Base-by-base conservation (phyloP, 768 basidiomycete species). In the Tulasnella sp. region DNA sequence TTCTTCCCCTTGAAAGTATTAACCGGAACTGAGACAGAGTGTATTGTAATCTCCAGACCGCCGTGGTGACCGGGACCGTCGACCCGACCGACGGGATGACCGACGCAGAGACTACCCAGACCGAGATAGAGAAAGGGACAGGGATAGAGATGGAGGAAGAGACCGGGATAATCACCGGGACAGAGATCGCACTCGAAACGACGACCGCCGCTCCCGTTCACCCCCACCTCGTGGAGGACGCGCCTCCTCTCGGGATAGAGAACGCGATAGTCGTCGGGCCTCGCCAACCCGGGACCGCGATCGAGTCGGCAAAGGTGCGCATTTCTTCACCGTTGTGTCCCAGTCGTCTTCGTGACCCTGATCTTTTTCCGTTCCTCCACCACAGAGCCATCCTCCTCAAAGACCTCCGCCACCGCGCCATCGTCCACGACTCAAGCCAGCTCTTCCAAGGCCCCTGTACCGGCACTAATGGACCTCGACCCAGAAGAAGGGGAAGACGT, bases 1-100 rank as follows among this genome's bases (percentile, higher is more conserved):
- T 42, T 14, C 15, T 31, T 31, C 14, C 42, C 40, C 31, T 36
- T 52, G 52, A 72, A 49, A 72, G 17, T 74, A 74, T 74, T 74
- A 45, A 74, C 72, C 54, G 54, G 22, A 40, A 74, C 72, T 74
- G 52, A 74, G 72, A 76, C 74, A 76, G 74, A 67, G 36, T 64
- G 58, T 68, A 15, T 25, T 67, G 34, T 45, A n/a, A 37, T 76
- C 40, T 76, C 54, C 52, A n/a, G 37, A 36, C 39, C 25, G 87
- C 81, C 87, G 88, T 77, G n/a, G n/a, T n/a, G 90, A 91, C 80
- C 83, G 89, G 79, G 90, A 89, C 80, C 88, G 89, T 88, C 90
- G 91, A 77, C 85, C 83, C 39, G 84, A 83, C 79, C 82, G 83
- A 67, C 80, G 83, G 49, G 80, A 84, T 52, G 79, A 79, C 34